Conservation (phyloP, 306 rosid species). For the Pachyrhizus erosus region DNA sequence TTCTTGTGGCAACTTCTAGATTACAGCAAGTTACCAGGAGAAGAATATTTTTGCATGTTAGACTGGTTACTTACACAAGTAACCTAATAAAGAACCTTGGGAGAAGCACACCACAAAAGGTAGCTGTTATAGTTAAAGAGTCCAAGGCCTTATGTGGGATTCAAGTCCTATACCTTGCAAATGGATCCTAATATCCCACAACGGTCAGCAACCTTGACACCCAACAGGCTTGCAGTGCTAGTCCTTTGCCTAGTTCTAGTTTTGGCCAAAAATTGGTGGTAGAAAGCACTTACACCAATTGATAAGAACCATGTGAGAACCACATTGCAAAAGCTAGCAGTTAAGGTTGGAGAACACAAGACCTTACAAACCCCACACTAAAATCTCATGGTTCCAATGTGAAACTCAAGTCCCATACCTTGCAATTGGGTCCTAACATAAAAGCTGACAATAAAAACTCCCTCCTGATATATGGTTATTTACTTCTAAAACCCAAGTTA, state of each 20-base stretch:
- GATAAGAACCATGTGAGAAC: neutral
- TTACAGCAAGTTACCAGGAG: neutral
- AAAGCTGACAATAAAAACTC: neutral
- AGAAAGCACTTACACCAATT: neutral
- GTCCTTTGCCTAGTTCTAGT: neutral
- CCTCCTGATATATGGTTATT: neutral
- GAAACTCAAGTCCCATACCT: neutral
- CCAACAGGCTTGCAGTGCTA: neutral
- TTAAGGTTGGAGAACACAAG: neutral
- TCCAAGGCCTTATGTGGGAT: no score
- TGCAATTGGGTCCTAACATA: neutral
- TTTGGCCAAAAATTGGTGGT: neutral
- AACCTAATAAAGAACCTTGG: neutral
- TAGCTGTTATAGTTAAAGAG: no score
- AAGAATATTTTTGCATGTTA: neutral
- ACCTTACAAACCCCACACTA: neutral
- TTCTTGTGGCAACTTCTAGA: neutral
- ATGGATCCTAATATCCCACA: neutral
- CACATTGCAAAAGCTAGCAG: neutral
- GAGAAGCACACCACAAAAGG: neutral
- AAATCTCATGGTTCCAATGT: neutral
- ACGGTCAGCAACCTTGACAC: neutral
- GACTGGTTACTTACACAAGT: neutral
- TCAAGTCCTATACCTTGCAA: neutral
- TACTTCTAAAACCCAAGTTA: conserved; percentile 8